These are phyloP conservation scores for Neurospora sp. DNA, from an alignment of 495 filamentous ascomycete genomes.

Conservation along the genomic window DNA sequence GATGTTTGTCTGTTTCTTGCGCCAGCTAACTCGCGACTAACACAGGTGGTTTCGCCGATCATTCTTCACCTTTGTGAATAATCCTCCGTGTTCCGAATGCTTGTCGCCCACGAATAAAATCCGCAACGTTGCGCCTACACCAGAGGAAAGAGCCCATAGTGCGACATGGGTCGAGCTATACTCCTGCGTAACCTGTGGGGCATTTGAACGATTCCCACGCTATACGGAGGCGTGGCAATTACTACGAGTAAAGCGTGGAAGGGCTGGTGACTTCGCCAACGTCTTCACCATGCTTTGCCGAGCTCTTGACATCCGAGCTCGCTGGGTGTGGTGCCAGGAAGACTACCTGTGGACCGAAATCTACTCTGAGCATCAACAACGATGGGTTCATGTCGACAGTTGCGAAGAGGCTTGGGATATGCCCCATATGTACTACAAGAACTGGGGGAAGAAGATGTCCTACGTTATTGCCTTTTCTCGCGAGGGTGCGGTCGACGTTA, in stretches of 20 bases:
- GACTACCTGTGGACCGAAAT: conserved; percentile 98
- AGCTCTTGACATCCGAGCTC: conserved; percentile 78
- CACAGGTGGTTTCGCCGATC: conserved; percentile 86
- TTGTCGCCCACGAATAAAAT: conserved; percentile 69
- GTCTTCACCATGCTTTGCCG: conserved; percentile 98
- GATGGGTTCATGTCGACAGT: conserved; percentile 95
- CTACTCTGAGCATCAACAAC: conserved; percentile 84
- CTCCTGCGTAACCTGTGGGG: conserved; percentile 55
- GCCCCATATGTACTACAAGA: conserved; percentile 84
- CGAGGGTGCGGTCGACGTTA: conserved; percentile 93
- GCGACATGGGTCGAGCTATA: conserved; percentile 84
- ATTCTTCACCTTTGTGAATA: conserved; percentile 96
- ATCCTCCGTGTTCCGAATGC: conserved; percentile 76
- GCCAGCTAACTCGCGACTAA: background rate
- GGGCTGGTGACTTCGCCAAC: conserved; percentile 94
- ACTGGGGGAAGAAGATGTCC: conserved; percentile 88
- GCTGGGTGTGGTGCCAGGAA: conserved; percentile 98
- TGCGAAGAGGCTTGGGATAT: conserved; percentile 96
- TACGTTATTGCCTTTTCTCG: conserved; percentile 97
- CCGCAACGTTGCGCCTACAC: conserved; percentile 72
- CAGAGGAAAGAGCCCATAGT: conserved; percentile 80
- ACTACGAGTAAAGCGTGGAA: conserved; percentile 71
- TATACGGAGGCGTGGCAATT: conserved; percentile 95
- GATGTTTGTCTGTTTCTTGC: conserved; percentile 2
- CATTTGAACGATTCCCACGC: conserved; percentile 81